Percentiles rank a stretch among this genome's conserved stretches.
These are phyloP conservation scores for Suhomyces kunorum DNA, from an alignment of 1,139 yeast species.

Conservation along the genomic window DNA sequence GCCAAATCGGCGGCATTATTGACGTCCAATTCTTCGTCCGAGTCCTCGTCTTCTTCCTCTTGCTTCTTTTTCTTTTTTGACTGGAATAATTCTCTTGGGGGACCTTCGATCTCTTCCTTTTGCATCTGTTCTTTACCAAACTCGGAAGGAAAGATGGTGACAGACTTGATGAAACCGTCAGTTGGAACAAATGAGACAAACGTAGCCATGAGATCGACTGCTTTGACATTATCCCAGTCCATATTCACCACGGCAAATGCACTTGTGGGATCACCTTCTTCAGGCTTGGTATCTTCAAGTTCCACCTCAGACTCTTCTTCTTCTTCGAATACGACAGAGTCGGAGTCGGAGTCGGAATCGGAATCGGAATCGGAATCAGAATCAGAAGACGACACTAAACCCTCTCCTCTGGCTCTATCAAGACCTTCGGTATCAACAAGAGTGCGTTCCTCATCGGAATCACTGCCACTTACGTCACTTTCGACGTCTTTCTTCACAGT, in stretches of 20 bases:
- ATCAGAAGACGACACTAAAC: slow-evolving; percentile 30
- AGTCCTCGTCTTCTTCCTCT: slow-evolving; percentile 43
- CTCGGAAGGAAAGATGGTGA: slow-evolving; percentile 85
- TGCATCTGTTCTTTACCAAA: slow-evolving; percentile 93
- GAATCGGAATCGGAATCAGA: slow-evolving; percentile 34
- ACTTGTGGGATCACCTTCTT: slow-evolving; percentile 80
- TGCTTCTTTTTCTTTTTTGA: slow-evolving; percentile 31
- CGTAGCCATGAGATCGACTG: slow-evolving; percentile 88
- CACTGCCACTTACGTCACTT: slow-evolving; percentile 4
- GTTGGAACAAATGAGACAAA: slow-evolving; percentile 84
- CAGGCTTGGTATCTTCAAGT: slow-evolving; percentile 62
- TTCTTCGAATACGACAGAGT: slow-evolving; percentile 23
- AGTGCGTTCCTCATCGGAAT: slow-evolving; percentile 14
- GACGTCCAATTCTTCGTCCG: slow-evolving; percentile 47
- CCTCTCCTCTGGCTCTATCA: slow-evolving; percentile 75
- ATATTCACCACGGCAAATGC: slow-evolving; percentile 90
- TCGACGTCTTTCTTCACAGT: slow-evolving; percentile 14
- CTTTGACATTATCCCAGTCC: slow-evolving; percentile 94
- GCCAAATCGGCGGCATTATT: slow-evolving; percentile 45
- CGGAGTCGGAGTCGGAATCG: slow-evolving; percentile 28
- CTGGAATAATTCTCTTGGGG: slow-evolving; percentile 80
- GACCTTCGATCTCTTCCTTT: slow-evolving; percentile 88
- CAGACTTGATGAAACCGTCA: slow-evolving; percentile 67
- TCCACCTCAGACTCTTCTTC: slow-evolving; percentile 58
- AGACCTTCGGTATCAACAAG: slow-evolving; percentile 27